These are phyloP conservation scores for Craterostigma plantagineum DNA, from an alignment of 257 asterid genomes.

Conservation along the genomic window DNA sequence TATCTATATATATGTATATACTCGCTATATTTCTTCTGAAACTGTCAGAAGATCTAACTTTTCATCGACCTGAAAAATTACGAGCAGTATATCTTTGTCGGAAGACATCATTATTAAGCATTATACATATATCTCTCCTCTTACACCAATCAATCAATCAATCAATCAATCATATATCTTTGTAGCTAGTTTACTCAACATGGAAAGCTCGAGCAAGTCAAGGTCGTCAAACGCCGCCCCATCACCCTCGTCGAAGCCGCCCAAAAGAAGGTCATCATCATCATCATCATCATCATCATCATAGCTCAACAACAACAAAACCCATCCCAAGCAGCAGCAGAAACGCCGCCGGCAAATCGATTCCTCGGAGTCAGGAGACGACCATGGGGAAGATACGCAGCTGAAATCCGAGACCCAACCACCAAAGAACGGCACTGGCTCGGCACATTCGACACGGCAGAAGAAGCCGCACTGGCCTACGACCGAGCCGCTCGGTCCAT, in stretches of 20 bases:
- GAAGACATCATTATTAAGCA: too few species aligned
- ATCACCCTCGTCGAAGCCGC: conserved; percentile 28
- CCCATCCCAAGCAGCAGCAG: too few species aligned
- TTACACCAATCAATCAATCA: too few species aligned
- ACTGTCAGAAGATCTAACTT: conserved; percentile 26
- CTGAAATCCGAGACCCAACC: conserved; percentile 70
- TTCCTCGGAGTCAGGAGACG: conserved; percentile 67
- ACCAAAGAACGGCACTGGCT: conserved; percentile 85
- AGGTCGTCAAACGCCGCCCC: conserved; percentile 6
- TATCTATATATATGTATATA: too few species aligned
- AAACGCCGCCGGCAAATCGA: conserved; percentile 15
- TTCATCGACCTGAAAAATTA: conserved; percentile 1
- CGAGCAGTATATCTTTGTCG: too few species aligned
- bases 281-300: too few species aligned
- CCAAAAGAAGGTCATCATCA: conserved; percentile 19
- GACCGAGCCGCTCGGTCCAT: conserved; percentile 80
- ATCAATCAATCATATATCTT: too few species aligned
- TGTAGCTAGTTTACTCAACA: neutral
- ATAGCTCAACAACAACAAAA: neutral
- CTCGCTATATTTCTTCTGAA: conserved; percentile 3
- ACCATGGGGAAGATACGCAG: conserved; percentile 88
- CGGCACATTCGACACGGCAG: conserved; percentile 82
- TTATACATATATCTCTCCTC: too few species aligned
- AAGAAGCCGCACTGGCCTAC: conserved; percentile 82
- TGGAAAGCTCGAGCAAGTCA: neutral